phyloP scores from a whole-genome alignment of 2,329 filamentous ascomycete genomes.

The Xylariaceae sp. region DNA sequence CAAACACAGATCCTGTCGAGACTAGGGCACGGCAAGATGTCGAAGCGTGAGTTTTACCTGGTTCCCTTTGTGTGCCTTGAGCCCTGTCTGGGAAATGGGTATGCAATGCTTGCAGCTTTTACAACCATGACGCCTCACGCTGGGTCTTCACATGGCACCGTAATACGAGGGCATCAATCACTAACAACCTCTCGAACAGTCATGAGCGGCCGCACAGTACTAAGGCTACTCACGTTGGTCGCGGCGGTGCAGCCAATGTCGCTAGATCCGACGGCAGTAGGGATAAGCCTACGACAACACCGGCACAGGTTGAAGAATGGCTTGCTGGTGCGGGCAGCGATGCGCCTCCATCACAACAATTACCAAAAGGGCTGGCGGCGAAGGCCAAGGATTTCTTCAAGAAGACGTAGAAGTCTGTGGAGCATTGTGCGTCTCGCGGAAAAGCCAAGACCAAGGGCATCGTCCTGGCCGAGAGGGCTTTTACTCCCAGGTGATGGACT shows the following conservation, averaged over 20 bases:
- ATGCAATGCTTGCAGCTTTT: too few species aligned
- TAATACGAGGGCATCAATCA: too few species aligned
- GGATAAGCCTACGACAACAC: too few species aligned
- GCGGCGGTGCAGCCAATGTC: conserved; percentile 74
- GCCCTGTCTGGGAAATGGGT: not conserved
- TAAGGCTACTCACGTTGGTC: conserved; percentile 65
- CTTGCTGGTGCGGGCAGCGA: too few species aligned
- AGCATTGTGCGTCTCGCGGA: not conserved
- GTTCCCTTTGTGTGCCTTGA: conserved; percentile 22
- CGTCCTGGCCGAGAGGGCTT: too few species aligned
- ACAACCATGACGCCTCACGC: conserved; percentile 2
- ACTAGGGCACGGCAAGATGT: conserved; percentile 84
- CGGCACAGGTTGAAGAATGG: too few species aligned
- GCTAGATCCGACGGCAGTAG: conserved; percentile 47
- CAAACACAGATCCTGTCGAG: conserved; percentile 66
- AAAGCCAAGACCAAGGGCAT: too few species aligned
- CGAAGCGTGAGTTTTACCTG: conserved; percentile 53
- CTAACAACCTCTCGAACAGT: conserved; percentile 29
- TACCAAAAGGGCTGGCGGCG: conserved; percentile 32
- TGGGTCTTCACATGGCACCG: too few species aligned
- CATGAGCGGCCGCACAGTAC: conserved; percentile 54
- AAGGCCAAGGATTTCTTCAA: conserved; percentile 52
- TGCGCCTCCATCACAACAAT: too few species aligned
- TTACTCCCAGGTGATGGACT: too few species aligned
- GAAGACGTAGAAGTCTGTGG: conserved; percentile 37